Evolutionary conservation across 768 basidiomycete genomes (phyloP), one percentile per base, ranked within the genome.

Genomic region (Rhodosporidiobolus odoratus): DNA sequence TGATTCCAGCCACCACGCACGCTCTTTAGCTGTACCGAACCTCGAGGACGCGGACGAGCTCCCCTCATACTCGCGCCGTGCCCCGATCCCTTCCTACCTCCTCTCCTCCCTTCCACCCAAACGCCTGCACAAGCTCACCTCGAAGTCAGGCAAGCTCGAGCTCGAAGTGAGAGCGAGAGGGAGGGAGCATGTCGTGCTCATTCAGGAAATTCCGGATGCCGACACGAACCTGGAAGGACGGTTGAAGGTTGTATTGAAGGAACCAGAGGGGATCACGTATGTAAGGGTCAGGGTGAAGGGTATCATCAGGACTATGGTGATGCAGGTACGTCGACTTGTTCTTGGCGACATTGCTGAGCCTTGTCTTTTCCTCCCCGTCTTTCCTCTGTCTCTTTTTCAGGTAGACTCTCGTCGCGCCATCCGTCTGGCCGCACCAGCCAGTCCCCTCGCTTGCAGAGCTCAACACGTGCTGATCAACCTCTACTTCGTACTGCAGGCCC

Each of bases 241-340:
- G n/a, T 41, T 74, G 8, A 47, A n/a, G 15, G 13, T 74, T 1
- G 1, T 19, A 7, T 47, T 74, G 17, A 19, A 2, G 15, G 43
- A 58, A 7, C 68, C 69, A 2, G 73, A 74, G 54, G 1, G 62
- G 16, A 59, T 74, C 43, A 59, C 62, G 19, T 60, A 67, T 30
- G 23, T 74, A 52, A 56, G 57, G 37, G 47, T 71, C 21, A 37
- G 73, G 16, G n/a, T 74, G 9, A 74, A 74, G 50, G 73, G 73
- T 8, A 47, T 74, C 6, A 59, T 74, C 13, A 21, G 69, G 27
- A 74, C 73, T 17, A 48, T 69, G 35, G 69, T 71, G 23, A 58
- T 66, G 53, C 65, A 65, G 50, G 69, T 65, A 30, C 65, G 62
- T 47, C 6, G 43, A n/a, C n/a, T 23, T 50, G 21, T n/a, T 50